phyloP scores from a whole-genome alignment of 148 eudicot genomes.

The Selenicereus undatus region DNA sequence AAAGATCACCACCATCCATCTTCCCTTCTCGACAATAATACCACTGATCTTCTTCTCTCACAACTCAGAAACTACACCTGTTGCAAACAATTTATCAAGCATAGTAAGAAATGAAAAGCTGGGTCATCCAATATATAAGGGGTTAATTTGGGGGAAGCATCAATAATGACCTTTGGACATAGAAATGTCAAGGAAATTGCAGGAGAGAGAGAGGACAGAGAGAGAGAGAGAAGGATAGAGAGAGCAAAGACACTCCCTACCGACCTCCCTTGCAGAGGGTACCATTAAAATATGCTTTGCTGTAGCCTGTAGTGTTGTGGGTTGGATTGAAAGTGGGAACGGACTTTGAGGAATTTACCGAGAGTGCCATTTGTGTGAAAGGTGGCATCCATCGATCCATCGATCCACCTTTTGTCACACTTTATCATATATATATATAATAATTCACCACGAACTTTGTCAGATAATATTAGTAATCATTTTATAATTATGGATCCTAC shows the following conservation, averaged over 20 bases:
- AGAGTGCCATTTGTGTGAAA: too few species aligned
- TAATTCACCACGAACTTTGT: too few species aligned
- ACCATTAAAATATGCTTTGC: not conserved
- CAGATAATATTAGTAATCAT: too few species aligned
- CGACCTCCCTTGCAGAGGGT: conserved; percentile 23
- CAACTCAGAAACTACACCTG: not conserved
- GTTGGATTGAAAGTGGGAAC: not conserved
- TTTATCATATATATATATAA: too few species aligned
- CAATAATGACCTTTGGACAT: not conserved
- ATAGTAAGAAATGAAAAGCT: not conserved
- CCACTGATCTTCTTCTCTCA: conserved; percentile 1
- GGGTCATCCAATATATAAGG: too few species aligned
- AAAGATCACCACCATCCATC: conserved; percentile 49
- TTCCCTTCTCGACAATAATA: not conserved
- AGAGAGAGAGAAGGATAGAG: conserved; percentile 9
- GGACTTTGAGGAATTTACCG: not conserved
- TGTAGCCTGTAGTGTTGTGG: not conserved
- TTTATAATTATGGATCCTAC: too few species aligned
- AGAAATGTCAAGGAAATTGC: conserved; percentile 33
- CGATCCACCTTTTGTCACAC: too few species aligned
- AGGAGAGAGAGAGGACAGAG: conserved; percentile 5
- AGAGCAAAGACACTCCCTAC: conserved; percentile 29
- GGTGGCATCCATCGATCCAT: too few species aligned
- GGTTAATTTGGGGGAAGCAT: not conserved
- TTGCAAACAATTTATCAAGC: not conserved